Evolutionary conservation across 2,329 filamentous ascomycete genomes (phyloP).

Genomic region (Pezicula radicicola): DNA sequence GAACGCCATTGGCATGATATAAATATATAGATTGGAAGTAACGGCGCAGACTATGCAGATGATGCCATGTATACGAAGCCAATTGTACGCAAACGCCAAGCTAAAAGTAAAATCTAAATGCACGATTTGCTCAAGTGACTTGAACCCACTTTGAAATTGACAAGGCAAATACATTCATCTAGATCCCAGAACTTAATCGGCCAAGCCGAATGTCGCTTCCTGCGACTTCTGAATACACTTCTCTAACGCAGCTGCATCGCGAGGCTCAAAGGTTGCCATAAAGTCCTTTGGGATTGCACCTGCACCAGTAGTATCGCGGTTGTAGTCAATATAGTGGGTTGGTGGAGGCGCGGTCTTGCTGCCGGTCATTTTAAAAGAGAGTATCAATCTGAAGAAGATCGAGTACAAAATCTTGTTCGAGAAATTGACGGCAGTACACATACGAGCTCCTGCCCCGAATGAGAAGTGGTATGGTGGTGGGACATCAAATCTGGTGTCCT

Average conservation of each 20-base stretch:
- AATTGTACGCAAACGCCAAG: too few relatives aligned
- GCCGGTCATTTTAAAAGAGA: background rate
- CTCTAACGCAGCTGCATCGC: background rate
- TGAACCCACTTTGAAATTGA: background rate
- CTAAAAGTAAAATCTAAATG: too few relatives aligned
- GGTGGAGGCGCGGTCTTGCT: background rate
- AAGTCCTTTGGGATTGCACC: constrained; percentile 1
- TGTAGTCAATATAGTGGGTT: background rate
- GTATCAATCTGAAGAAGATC: background rate
- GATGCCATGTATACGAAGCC: too few relatives aligned
- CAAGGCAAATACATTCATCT: background rate
- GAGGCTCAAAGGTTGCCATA: background rate
- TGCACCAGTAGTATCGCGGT: background rate
- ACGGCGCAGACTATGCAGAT: too few relatives aligned
- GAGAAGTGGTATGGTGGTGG: background rate
- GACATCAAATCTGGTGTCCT: background rate
- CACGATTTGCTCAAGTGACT: too few relatives aligned
- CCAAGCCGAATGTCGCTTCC: background rate
- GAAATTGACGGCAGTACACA: constrained; percentile 1
- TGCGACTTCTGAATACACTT: background rate
- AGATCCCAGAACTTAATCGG: background rate
- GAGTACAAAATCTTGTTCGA: constrained; percentile 1
- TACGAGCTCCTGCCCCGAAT: background rate
- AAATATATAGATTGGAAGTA: too few relatives aligned
- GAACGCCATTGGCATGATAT: constrained; percentile 12